Evolutionary conservation across 2,329 filamentous ascomycete genomes (phyloP).

Genomic region (Fonsecaea erecta): DNA sequence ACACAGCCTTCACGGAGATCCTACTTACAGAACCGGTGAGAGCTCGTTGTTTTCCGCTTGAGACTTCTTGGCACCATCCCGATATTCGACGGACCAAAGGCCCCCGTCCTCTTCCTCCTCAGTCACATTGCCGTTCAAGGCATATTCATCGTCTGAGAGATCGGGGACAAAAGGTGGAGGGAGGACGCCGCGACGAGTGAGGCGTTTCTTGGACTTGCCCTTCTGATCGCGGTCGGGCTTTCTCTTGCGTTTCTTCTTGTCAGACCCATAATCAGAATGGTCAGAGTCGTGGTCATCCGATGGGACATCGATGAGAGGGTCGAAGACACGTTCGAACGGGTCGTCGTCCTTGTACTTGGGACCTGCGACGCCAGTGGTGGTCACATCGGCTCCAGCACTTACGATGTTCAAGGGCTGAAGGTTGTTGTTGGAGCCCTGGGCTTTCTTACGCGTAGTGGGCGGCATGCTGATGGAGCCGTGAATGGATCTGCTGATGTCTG

Average conservation of each 20-base stretch:
- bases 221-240: constrained; percentile 8
- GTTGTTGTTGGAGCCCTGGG: neutral
- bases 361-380: neutral
- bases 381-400: neutral
- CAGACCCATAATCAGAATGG: constrained; percentile 17
- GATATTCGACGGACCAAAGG: constrained; percentile 6
- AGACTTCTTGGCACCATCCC: neutral
- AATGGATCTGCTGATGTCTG: constrained; percentile 3
- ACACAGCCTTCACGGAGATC: neutral
- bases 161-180: constrained; percentile 14
- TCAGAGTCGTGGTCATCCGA: constrained; percentile 21
- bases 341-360: constrained; percentile 16
- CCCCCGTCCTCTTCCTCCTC: constrained; percentile 11
- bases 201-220: constrained; percentile 1
- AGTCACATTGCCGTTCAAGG: neutral
- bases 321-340: constrained; percentile 14
- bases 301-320: neutral
- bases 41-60: neutral
- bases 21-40: neutral
- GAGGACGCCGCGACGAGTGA: neutral
- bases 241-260: constrained; percentile 19
- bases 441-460: constrained; percentile 19
- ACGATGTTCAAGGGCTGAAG: neutral
- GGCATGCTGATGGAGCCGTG: constrained; percentile 7
- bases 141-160: constrained; percentile 26